Evolutionary conservation across 208 protist genomes (phyloP).

Genomic region (Tritrichomonas musculus): DNA sequence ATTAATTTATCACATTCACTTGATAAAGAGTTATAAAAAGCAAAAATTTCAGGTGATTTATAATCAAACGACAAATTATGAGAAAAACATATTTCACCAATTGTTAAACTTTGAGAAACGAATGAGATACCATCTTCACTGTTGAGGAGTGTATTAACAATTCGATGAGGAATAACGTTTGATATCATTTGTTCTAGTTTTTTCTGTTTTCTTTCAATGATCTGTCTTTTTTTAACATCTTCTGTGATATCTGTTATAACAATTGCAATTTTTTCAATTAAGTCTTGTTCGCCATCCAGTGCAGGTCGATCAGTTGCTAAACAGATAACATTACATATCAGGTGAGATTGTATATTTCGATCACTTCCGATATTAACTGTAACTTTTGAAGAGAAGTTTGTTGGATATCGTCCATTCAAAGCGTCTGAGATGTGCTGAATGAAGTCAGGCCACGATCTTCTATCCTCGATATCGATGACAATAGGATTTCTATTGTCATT

Average conservation of each 20-base stretch:
- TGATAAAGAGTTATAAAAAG: neutral
- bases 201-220: neutral
- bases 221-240: neutral
- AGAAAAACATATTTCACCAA: neutral
- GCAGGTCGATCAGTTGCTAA: neutral
- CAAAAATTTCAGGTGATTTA: no score
- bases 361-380: neutral
- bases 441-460: neutral
- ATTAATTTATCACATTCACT: neutral
- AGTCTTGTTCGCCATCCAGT: neutral
- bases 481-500: no score
- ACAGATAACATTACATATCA: neutral
- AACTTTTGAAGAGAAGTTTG: neutral
- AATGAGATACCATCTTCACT: neutral
- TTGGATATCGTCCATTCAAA: neutral
- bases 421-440: neutral
- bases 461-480: no score
- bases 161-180: neutral
- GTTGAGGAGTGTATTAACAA: neutral
- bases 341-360: neutral
- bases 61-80: no score
- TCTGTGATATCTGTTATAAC: neutral
- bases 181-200: neutral
- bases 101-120: neutral
- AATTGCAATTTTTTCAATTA: neutral